phyloP scores from a whole-genome alignment of 1,139 yeast species.

The Candida smagusa region DNA sequence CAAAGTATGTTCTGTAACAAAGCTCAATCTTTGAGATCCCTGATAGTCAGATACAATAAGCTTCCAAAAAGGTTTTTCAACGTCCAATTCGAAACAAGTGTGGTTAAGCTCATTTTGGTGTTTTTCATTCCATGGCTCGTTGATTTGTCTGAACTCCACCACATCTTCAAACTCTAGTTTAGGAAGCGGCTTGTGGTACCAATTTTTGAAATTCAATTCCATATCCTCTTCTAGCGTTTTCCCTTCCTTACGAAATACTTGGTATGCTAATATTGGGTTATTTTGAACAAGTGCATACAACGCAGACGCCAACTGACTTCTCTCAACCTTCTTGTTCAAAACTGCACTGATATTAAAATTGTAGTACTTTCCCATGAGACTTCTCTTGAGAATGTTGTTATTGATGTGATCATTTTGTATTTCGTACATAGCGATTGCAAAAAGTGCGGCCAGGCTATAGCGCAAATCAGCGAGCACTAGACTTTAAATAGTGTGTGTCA shows the following conservation, averaged over 20 bases:
- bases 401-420: background rate
- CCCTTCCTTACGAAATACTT: slow-evolving; percentile 16
- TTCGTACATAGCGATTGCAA: background rate
- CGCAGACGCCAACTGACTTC: slow-evolving; percentile 23
- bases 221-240: slow-evolving; percentile 9
- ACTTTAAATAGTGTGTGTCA: too few relatives aligned
- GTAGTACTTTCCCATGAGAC: slow-evolving; percentile 20
- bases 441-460: too few relatives aligned
- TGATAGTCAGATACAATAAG: slow-evolving; percentile 17
- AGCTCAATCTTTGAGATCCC: slow-evolving; percentile 18
- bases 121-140: background rate
- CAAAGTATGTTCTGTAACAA: slow-evolving; percentile 32
- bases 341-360: slow-evolving; percentile 28
- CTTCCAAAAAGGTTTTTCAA: slow-evolving; percentile 29
- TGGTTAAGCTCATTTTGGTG: slow-evolving; percentile 13
- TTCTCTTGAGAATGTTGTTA: slow-evolving; percentile 19
- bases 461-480: too few relatives aligned
- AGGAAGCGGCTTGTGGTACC: slow-evolving; percentile 17
- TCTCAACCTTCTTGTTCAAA: slow-evolving; percentile 18
- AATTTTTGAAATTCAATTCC: slow-evolving; percentile 12
- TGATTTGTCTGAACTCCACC: slow-evolving; percentile 13
- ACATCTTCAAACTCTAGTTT: slow-evolving; percentile 23
- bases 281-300: slow-evolving; percentile 19
- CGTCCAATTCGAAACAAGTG: slow-evolving; percentile 14
- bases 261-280: slow-evolving; percentile 21